Evolutionary conservation across 257 asterid species (phyloP).

Genomic region (Eustoma russellianum): DNA sequence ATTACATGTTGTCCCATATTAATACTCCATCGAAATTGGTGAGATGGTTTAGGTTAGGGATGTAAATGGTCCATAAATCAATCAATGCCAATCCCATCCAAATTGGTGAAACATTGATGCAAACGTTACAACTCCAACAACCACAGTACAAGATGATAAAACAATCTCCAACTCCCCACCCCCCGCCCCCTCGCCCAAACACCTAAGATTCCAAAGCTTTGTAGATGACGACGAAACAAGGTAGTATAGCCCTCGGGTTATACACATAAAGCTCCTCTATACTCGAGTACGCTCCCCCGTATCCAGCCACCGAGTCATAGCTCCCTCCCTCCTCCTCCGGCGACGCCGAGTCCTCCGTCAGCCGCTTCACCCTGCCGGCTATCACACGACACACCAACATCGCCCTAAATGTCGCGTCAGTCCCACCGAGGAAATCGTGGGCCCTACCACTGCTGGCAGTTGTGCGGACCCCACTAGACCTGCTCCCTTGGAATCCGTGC

Average conservation of each 20-base stretch:
- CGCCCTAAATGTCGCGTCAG: conserved; percentile 37
- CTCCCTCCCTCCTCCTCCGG: conserved; percentile 14
- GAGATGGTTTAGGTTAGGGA: no score
- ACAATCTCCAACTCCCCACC: conserved; percentile 1
- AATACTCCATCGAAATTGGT: no score
- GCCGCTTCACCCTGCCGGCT: conserved; percentile 64
- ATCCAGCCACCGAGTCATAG: conserved; percentile 34
- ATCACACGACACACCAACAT: conserved; percentile 93
- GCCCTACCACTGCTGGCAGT: conserved; percentile 89
- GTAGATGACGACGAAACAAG: conserved; percentile 51
- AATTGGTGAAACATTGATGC: conserved; percentile 12
- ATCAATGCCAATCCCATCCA: neutral
- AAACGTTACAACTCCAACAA: conserved; percentile 1
- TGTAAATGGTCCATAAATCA: no score
- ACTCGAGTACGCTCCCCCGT: conserved; percentile 27
- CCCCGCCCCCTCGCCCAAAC: no score
- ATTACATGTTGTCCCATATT: no score
- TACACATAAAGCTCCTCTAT: conserved; percentile 42
- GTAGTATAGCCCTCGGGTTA: conserved; percentile 48
- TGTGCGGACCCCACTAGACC: conserved; percentile 48
- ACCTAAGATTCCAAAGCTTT: conserved; percentile 27
- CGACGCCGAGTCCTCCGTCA: conserved; percentile 20
- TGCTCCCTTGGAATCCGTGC: conserved; percentile 64
- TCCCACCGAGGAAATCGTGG: conserved; percentile 47
- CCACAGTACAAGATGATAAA: neutral